A percentile compares a stretch with the other conserved stretches of the same genome.
These are phyloP conservation scores for Diaporthe velutina DNA, from an alignment of 2,329 filamentous ascomycete genomes.

Conservation along the genomic window DNA sequence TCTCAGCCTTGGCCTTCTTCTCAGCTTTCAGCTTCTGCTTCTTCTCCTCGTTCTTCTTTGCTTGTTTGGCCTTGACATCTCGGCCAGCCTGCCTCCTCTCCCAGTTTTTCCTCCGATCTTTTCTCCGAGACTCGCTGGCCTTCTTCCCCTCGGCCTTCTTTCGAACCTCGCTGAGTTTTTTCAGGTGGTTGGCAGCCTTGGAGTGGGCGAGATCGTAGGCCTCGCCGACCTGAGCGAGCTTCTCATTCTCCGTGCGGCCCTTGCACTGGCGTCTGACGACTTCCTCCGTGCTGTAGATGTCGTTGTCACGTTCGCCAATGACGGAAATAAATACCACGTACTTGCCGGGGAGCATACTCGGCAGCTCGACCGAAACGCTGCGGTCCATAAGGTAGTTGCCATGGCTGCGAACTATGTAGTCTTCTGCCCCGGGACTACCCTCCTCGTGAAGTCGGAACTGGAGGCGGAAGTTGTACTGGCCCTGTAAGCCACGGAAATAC, in stretches of 20 bases:
- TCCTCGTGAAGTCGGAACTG: conserved; percentile 66
- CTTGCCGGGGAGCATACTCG: conserved; percentile 76
- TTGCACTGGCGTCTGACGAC: conserved; percentile 76
- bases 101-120: conserved; percentile 54
- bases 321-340: conserved; percentile 84
- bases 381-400: conserved; percentile 73
- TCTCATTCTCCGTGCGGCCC: conserved; percentile 78
- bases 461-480: conserved; percentile 67
- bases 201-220: conserved; percentile 79
- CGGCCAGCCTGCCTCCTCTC: conserved; percentile 53
- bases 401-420: conserved; percentile 68
- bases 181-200: conserved; percentile 59
- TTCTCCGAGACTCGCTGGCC: conserved; percentile 59
- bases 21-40: conserved; percentile 53
- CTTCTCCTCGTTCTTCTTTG: conserved; percentile 58
- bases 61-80: conserved; percentile 54
- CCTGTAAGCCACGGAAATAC: conserved; percentile 69
- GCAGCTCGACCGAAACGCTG: conserved; percentile 81
- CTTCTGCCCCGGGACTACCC: conserved; percentile 57
- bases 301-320: conserved; percentile 71
- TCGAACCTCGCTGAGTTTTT: conserved; percentile 59
- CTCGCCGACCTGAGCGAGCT: conserved; percentile 77
- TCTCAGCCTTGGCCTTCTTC: conserved; percentile 52
- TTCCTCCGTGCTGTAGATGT: conserved; percentile 70
- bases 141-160: conserved; percentile 64